These are phyloP conservation scores for Penicillium occitanis DNA, from an alignment of 2,329 filamentous ascomycete species.

Conservation along the genomic window DNA sequence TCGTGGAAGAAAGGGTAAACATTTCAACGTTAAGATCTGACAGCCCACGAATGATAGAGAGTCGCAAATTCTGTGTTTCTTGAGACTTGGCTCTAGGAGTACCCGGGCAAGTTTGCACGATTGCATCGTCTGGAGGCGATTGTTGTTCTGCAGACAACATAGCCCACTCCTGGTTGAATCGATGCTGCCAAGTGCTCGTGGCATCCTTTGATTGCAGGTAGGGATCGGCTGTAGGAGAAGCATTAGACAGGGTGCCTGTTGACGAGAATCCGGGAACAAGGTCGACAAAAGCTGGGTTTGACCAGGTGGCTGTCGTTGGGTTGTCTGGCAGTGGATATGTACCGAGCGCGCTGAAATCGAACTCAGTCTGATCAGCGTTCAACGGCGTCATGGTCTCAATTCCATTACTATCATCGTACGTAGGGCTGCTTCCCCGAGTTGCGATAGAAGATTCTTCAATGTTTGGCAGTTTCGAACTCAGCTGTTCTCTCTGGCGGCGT, in stretches of 20 bases:
- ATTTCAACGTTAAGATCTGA: conserved; percentile 12
- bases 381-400: neutral
- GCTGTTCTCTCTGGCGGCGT: neutral
- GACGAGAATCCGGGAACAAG: neutral
- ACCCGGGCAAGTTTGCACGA: neutral
- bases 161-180: conserved; percentile 16
- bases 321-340: conserved; percentile 6
- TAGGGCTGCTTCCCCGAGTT: neutral
- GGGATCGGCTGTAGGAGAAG: neutral
- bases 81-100: neutral
- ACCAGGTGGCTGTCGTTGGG: conserved; percentile 5
- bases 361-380: conserved; percentile 6
- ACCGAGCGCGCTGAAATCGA: conserved; percentile 5
- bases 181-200: conserved; percentile 6
- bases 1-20: conserved; percentile 1
- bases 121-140: neutral
- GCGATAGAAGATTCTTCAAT: neutral
- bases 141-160: conserved; percentile 11
- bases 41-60: conserved; percentile 7
- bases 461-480: neutral
- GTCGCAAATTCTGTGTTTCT: neutral
- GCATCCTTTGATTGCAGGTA: neutral
- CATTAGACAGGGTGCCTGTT: neutral
- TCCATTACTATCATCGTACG: neutral
- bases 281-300: conserved; percentile 1